Percentiles rank a stretch among this genome's conserved stretches.
phyloP scores from a whole-genome alignment of 352 stramenopile species.

The Phytophthora cryptogea region DNA sequence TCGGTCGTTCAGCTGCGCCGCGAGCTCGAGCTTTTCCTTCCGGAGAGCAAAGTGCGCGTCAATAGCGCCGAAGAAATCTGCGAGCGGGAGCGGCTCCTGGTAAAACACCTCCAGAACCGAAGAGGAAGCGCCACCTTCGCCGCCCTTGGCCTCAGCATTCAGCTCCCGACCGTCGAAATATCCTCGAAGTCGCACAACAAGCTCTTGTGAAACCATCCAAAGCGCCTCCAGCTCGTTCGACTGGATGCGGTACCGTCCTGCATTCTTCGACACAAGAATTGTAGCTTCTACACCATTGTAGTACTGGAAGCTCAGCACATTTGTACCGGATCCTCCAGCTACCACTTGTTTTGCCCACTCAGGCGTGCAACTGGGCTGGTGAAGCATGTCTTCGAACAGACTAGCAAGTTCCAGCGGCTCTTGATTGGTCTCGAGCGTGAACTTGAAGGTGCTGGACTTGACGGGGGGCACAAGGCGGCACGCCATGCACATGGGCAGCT shows the following conservation, averaged over 20 bases:
- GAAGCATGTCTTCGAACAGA: conserved; percentile 89
- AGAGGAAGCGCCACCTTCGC: conserved; percentile 18
- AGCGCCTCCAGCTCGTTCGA: conserved; percentile 81
- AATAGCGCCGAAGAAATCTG: conserved; percentile 88
- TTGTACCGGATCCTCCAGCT: conserved; percentile 53
- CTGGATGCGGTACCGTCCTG: conserved; percentile 88
- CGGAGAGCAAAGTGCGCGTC: conserved; percentile 83
- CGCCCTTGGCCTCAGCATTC: conserved; percentile 24
- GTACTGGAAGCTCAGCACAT: conserved; percentile 90
- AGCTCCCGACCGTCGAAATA: conserved; percentile 41
- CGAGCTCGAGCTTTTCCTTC: conserved; percentile 66
- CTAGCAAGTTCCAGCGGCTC: conserved; percentile 69
- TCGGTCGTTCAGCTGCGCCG: conserved; percentile 79
- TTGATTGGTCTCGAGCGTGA: conserved; percentile 89
- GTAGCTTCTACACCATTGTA: conserved; percentile 85
- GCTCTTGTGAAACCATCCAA: conserved; percentile 80
- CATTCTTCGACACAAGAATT: conserved; percentile 91
- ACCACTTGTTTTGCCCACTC: conserved; percentile 77
- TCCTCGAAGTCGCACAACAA: conserved; percentile 63
- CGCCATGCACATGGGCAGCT: conserved; percentile 76
- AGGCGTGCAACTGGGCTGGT: conserved; percentile 67
- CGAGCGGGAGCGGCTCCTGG: conserved; percentile 81
- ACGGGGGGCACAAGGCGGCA: conserved; percentile 74
- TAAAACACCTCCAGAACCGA: conserved; percentile 68
- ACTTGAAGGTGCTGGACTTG: conserved; percentile 86